Conservation (phyloP, 2,329 filamentous ascomycete genomes). For the Chalaropsis thielavioides region DNA sequence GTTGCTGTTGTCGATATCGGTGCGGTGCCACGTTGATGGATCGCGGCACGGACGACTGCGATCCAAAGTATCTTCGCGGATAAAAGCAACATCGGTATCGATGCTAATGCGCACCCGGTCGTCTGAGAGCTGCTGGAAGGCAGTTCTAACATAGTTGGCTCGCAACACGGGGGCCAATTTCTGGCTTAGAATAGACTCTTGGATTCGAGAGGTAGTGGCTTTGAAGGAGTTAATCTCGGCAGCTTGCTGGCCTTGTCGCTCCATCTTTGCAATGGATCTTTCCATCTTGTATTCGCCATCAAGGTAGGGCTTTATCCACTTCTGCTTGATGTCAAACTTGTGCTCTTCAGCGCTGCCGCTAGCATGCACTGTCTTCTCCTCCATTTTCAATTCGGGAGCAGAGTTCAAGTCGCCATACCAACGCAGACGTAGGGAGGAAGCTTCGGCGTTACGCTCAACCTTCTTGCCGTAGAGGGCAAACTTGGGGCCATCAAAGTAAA, state of each 20-base stretch:
- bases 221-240: slow-evolving; percentile 56
- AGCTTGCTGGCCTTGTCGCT: slow-evolving; percentile 53
- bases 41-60: slow-evolving; percentile 74
- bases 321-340: slow-evolving; percentile 78
- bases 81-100: slow-evolving; percentile 82
- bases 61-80: slow-evolving; percentile 66
- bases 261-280: slow-evolving; percentile 77
- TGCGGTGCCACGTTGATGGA: slow-evolving; percentile 76
- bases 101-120: slow-evolving; percentile 82
- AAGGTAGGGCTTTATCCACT: slow-evolving; percentile 80
- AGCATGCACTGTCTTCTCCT: slow-evolving; percentile 74
- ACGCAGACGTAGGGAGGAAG: slow-evolving; percentile 68
- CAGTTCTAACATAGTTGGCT: slow-evolving; percentile 85
- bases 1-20: slow-evolving; percentile 68
- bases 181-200: slow-evolving; percentile 62
- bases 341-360: slow-evolving; percentile 66
- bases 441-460: slow-evolving; percentile 58
- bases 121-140: slow-evolving; percentile 91
- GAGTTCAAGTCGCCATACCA: slow-evolving; percentile 80
- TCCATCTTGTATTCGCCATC: slow-evolving; percentile 82
- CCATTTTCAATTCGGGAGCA: slow-evolving; percentile 67
- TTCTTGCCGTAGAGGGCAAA: slow-evolving; percentile 82
- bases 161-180: slow-evolving; percentile 72
- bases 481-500: slow-evolving; percentile 83
- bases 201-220: slow-evolving; percentile 59